Evolutionary conservation across 1,284 basidiomycete species (phyloP).

Genomic region (Ustilago crameri): DNA sequence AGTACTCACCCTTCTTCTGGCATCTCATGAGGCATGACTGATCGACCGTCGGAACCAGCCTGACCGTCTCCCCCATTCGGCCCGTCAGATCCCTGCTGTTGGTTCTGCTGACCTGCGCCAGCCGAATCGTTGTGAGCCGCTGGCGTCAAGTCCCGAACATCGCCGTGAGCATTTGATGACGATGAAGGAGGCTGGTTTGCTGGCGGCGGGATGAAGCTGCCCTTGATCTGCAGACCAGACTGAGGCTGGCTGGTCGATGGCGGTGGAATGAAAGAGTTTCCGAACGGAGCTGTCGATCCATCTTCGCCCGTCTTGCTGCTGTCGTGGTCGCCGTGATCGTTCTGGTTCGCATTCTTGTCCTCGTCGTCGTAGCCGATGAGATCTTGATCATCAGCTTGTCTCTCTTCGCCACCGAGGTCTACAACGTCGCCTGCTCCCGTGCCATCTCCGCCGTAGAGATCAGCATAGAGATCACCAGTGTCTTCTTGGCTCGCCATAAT

Average conservation of each 20-base stretch:
- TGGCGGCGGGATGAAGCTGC: constrained; percentile 47
- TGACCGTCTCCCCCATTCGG: neutral
- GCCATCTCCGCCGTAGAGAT: constrained; percentile 53
- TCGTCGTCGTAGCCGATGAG: constrained; percentile 46
- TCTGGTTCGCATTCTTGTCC: constrained; percentile 10
- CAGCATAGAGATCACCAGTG: constrained; percentile 60
- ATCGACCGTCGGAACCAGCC: constrained; percentile 68
- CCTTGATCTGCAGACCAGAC: constrained; percentile 42
- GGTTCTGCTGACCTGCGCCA: neutral
- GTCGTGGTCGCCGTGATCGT: constrained; percentile 13
- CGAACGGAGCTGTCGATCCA: constrained; percentile 7
- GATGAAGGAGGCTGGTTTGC: constrained; percentile 9
- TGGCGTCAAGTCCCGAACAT: constrained; percentile 32
- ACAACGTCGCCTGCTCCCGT: constrained; percentile 25
- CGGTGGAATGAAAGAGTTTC: constrained; percentile 34
- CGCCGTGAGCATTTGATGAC: constrained; percentile 24
- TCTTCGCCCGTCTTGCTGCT: constrained; percentile 7
- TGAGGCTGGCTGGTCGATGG: constrained; percentile 25
- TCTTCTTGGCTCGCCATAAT: constrained; percentile 52
- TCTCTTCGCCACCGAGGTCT: constrained; percentile 38
- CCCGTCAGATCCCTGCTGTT: neutral
- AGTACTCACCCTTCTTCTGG: constrained; percentile 96
- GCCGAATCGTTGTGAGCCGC: constrained; percentile 21
- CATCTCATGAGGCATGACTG: constrained; percentile 89
- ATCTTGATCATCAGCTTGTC: constrained; percentile 33